Percentiles rank a stretch among this genome's conserved stretches.
Conservation (phyloP, 805 yeast genomes). For the Teunomyces aglyptinius region DNA sequence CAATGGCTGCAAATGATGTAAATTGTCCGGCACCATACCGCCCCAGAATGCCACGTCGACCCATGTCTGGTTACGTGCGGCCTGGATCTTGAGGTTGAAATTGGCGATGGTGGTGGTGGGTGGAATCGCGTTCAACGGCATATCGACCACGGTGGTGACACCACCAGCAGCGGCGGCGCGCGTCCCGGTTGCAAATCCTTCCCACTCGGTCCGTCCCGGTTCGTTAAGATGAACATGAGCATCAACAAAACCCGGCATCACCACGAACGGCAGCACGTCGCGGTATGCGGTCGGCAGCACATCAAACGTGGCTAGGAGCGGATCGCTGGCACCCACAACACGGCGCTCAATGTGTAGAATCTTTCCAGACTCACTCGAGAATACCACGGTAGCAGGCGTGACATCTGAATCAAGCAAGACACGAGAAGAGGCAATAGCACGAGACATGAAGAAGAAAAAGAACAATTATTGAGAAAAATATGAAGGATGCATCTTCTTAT, state of each 20-base stretch:
- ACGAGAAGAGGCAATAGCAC: conserved; percentile 49
- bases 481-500: neutral
- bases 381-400: conserved; percentile 64
- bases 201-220: conserved; percentile 99
- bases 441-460: conserved; percentile 40
- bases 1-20: conserved; percentile 67
- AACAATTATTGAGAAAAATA: neutral
- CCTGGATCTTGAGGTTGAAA: conserved; percentile 68
- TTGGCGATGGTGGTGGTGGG: conserved; percentile 87
- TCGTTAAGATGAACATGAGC: conserved; percentile 94
- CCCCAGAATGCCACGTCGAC: conserved; percentile 97
- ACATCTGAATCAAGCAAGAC: conserved; percentile 51
- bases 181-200: conserved; percentile 96
- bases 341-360: conserved; percentile 49
- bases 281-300: conserved; percentile 43
- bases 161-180: conserved; percentile 95
- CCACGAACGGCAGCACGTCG: conserved; percentile 58
- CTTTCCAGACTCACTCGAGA: conserved; percentile 49
- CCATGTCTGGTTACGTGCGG: conserved; percentile 83
- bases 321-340: conserved; percentile 39
- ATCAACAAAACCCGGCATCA: conserved; percentile 91
- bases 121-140: conserved; percentile 95
- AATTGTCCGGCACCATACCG: conserved; percentile 80
- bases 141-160: conserved; percentile 91
- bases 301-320: conserved; percentile 40